phyloP scores from a whole-genome alignment of 2,329 filamentous ascomycete genomes.

The Ophiostoma tasmaniense region DNA sequence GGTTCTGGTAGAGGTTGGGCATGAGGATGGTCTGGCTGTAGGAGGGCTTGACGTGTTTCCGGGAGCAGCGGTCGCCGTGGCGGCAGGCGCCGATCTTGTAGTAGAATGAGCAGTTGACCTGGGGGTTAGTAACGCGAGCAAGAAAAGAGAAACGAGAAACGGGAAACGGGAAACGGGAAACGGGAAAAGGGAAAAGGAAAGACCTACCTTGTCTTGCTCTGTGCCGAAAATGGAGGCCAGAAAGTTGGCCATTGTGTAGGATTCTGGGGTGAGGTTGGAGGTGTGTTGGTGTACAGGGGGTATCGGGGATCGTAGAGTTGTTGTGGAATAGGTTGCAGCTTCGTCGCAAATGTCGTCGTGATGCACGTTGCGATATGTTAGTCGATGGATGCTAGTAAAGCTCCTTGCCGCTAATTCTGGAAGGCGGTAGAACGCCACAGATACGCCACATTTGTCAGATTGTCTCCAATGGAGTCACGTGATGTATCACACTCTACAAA shows the following conservation, averaged over 20 bases:
- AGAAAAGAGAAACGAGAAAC: neutral
- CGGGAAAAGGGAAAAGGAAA: neutral
- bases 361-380: neutral
- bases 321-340: neutral
- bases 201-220: slow-evolving; percentile 75
- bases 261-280: neutral
- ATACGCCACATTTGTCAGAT: slow-evolving; percentile 9
- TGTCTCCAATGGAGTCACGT: neutral
- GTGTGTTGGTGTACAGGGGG: neutral
- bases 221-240: slow-evolving; percentile 99
- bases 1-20: slow-evolving; percentile 98
- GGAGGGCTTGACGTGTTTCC: slow-evolving; percentile 98
- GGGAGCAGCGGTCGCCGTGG: slow-evolving; percentile 94
- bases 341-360: neutral
- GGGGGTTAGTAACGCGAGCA: slow-evolving; percentile 12
- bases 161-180: slow-evolving; percentile 19
- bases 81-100: slow-evolving; percentile 99
- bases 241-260: slow-evolving; percentile 76
- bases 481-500: slow-evolving; percentile 3
- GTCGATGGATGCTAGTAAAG: neutral
- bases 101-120: slow-evolving; percentile 98
- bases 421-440: slow-evolving; percentile 17
- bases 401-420: slow-evolving; percentile 8
- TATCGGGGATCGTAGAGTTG: neutral
- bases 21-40: slow-evolving; percentile 97